Conservation (phyloP, 1,284 basidiomycete genomes). For the Moniliella sp. region DNA sequence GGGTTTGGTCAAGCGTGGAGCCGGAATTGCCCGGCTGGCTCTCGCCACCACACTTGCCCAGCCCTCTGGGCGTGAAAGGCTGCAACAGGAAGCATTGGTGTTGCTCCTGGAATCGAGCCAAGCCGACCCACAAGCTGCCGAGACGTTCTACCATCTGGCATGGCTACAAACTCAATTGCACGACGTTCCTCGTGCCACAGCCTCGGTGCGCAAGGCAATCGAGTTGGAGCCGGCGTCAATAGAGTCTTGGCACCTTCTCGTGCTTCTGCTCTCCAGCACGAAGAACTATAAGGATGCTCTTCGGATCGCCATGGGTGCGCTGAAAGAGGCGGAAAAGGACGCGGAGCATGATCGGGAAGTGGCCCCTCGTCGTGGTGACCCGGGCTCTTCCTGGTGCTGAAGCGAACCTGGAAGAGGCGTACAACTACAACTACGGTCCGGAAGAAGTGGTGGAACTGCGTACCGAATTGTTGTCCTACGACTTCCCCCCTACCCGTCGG, state of each 20-base stretch:
- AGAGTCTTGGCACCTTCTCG: slow-evolving; percentile 75
- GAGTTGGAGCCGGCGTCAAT: slow-evolving; percentile 53
- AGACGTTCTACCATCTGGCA: slow-evolving; percentile 42
- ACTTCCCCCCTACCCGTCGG: slow-evolving; percentile 42
- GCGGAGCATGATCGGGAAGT: slow-evolving; percentile 9
- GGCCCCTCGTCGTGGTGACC: no score
- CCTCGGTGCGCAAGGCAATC: slow-evolving; percentile 50
- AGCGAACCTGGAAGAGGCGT: no score
- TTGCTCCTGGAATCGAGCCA: slow-evolving; percentile 43
- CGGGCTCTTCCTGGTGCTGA: no score
- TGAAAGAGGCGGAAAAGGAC: slow-evolving; percentile 21
- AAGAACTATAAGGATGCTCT: slow-evolving; percentile 61
- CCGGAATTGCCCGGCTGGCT: slow-evolving; percentile 10
- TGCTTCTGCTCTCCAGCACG: slow-evolving; percentile 53
- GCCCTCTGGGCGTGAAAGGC: slow-evolving; percentile 42
- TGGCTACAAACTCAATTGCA: slow-evolving; percentile 44
- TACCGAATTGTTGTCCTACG: slow-evolving; percentile 37
- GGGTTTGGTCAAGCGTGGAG: slow-evolving; percentile 11
- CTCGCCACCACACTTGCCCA: slow-evolving; percentile 43
- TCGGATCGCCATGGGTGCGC: slow-evolving; percentile 51
- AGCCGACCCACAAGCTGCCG: slow-evolving; percentile 43
- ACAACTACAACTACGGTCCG: no score
- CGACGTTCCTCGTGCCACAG: slow-evolving; percentile 48
- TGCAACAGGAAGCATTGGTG: slow-evolving; percentile 43
- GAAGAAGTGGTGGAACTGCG: slow-evolving; percentile 8